Evolutionary conservation across 2,329 filamentous ascomycete species (phyloP).

Genomic region (Venturiaceae sp.): DNA sequence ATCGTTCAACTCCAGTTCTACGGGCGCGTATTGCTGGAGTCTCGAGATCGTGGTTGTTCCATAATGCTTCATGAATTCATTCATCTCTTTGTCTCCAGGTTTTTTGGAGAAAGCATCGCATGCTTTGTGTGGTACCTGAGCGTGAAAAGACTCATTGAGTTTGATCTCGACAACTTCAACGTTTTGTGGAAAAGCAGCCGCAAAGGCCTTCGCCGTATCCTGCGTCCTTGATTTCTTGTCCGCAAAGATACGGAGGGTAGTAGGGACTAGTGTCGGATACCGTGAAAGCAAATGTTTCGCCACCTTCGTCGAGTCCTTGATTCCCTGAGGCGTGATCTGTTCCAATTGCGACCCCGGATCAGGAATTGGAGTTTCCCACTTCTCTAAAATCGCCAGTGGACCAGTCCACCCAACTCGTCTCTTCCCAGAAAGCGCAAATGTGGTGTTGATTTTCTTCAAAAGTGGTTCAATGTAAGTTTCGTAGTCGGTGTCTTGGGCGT

Average conservation of each 20-base stretch:
- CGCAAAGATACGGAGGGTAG: conserved; percentile 15
- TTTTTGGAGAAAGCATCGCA: conserved; percentile 23
- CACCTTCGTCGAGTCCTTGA: conserved; percentile 10
- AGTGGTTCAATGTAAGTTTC: conserved; percentile 49
- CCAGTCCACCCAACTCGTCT: conserved; percentile 10
- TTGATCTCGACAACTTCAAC: conserved; percentile 24
- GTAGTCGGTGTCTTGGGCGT: conserved; percentile 50
- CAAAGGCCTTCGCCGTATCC: conserved; percentile 22
- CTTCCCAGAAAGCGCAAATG: not conserved
- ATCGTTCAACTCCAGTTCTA: conserved; percentile 10
- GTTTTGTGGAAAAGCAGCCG: conserved; percentile 19
- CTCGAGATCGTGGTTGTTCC: conserved; percentile 17
- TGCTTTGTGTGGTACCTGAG: conserved; percentile 23
- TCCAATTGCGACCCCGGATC: conserved; percentile 9
- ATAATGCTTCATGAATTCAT: conserved; percentile 19
- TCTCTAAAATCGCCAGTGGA: conserved; percentile 8
- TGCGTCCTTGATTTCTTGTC: conserved; percentile 26
- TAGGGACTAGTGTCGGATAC: conserved; percentile 10
- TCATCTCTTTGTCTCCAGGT: conserved; percentile 21
- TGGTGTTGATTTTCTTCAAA: conserved; percentile 21
- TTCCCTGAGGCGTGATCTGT: conserved; percentile 11
- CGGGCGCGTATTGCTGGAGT: conserved; percentile 9
- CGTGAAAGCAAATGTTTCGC: conserved; percentile 10
- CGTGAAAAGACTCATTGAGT: conserved; percentile 19
- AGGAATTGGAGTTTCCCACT: conserved; percentile 11